phyloP scores from a whole-genome alignment of 768 basidiomycete genomes.

The Naganishia friedmannii region DNA sequence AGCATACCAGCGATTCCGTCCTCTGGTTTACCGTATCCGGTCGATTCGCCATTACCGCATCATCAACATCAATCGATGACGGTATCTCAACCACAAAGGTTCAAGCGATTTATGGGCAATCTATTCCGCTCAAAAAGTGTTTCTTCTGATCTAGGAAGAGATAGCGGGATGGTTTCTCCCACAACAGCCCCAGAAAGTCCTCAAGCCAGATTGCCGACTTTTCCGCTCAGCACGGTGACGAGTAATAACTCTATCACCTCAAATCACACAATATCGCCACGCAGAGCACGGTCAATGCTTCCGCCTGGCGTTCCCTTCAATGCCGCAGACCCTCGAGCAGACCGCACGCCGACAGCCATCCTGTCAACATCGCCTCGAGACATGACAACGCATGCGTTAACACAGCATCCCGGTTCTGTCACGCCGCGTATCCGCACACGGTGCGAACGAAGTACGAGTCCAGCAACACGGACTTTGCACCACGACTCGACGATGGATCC shows the following conservation, averaged over 20 bases:
- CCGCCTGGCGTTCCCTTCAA: neutral
- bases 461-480: neutral
- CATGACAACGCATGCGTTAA: neutral
- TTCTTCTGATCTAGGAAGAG: neutral
- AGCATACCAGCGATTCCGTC: neutral
- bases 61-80: neutral
- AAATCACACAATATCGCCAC: neutral
- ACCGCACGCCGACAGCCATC: neutral
- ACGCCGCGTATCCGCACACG: constrained; percentile 23
- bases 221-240: neutral
- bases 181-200: neutral
- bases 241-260: neutral
- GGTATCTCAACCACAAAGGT: constrained; percentile 12
- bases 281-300: neutral
- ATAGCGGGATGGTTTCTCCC: neutral
- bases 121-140: constrained; percentile 21
- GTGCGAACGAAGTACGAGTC: constrained; percentile 22
- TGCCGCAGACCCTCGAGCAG: neutral
- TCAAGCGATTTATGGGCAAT: constrained; percentile 23
- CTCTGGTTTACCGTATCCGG: neutral
- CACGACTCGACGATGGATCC: neutral
- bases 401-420: constrained; percentile 14
- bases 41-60: neutral
- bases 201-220: neutral
- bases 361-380: neutral